Conservation (phyloP, 176 grass and related monocot genomes). For the Musa troglodytarum region DNA sequence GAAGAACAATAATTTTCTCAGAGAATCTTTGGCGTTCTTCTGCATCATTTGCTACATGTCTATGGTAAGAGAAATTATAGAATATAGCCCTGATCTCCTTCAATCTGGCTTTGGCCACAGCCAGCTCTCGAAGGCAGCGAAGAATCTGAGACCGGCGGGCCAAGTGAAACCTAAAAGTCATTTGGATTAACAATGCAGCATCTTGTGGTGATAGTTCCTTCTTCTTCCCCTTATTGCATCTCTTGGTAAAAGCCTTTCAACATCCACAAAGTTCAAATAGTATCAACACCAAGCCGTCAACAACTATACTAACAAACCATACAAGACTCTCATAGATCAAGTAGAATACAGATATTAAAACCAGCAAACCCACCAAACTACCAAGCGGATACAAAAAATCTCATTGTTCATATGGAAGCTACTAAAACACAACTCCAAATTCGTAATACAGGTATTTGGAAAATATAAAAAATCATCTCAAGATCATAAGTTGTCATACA, state of each 20-base stretch:
- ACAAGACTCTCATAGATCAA: too few relatives aligned
- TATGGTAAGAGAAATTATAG: slow-evolving; percentile 67
- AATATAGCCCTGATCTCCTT: slow-evolving; percentile 78
- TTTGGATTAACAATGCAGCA: slow-evolving; percentile 72
- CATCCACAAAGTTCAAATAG: background rate
- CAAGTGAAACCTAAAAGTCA: slow-evolving; percentile 62
- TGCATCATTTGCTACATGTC: slow-evolving; percentile 24
- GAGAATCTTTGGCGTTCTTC: slow-evolving; percentile 75
- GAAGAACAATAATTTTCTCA: slow-evolving; percentile 87
- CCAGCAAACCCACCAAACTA: too few relatives aligned
- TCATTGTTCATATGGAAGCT: too few relatives aligned
- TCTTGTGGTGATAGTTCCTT: slow-evolving; percentile 69
- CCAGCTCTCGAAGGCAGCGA: slow-evolving; percentile 59
- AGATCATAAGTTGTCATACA: too few relatives aligned
- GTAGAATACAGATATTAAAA: too few relatives aligned
- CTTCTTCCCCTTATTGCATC: slow-evolving; percentile 57
- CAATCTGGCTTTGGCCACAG: slow-evolving; percentile 74
- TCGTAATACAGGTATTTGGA: too few relatives aligned
- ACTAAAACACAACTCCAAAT: too few relatives aligned
- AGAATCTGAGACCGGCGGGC: slow-evolving; percentile 77
- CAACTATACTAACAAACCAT: too few relatives aligned
- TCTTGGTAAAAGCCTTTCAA: slow-evolving; percentile 50
- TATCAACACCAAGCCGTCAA: background rate
- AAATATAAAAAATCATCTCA: too few relatives aligned
- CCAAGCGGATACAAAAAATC: too few relatives aligned